Evolutionary conservation across 768 basidiomycete species (phyloP).

Genomic region (Boletus insuetus): DNA sequence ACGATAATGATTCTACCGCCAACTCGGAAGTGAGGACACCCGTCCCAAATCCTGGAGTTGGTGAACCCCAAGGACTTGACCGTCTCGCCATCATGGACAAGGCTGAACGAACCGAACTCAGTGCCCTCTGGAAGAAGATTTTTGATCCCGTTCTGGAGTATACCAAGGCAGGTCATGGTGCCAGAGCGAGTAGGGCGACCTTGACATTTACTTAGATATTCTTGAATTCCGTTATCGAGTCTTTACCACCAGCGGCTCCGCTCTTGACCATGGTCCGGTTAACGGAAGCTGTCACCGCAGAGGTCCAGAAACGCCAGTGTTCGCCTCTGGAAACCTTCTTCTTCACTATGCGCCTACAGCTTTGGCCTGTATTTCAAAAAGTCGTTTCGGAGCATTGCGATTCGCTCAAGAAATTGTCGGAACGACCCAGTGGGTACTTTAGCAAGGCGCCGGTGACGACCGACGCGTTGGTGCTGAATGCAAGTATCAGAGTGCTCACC

Average conservation of each 20-base stretch:
- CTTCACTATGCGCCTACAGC: constrained; percentile 73
- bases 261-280: constrained; percentile 91
- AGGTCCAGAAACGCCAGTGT: constrained; percentile 75
- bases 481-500: constrained; percentile 30
- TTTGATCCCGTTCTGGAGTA: constrained; percentile 91
- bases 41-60: constrained; percentile 25
- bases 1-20: constrained; percentile 41
- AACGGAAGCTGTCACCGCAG: constrained; percentile 73
- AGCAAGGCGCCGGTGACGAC: constrained; percentile 61
- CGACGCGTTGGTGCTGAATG: constrained; percentile 62
- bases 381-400: constrained; percentile 83
- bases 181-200: neutral
- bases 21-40: constrained; percentile 51
- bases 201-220: constrained; percentile 52
- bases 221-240: constrained; percentile 63
- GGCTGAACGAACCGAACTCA: constrained; percentile 58
- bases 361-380: constrained; percentile 96
- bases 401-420: constrained; percentile 77
- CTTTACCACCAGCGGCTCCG: constrained; percentile 68
- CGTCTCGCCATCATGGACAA: constrained; percentile 42
- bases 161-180: constrained; percentile 53
- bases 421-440: constrained; percentile 64
- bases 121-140: constrained; percentile 85
- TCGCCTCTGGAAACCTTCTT: constrained; percentile 80
- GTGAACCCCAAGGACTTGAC: constrained; percentile 24